Evolutionary conservation across 176 grass and related monocot species (phyloP), one percentile per base, ranked within the genome.

Genomic region (Rhynchospora tenuis): DNA sequence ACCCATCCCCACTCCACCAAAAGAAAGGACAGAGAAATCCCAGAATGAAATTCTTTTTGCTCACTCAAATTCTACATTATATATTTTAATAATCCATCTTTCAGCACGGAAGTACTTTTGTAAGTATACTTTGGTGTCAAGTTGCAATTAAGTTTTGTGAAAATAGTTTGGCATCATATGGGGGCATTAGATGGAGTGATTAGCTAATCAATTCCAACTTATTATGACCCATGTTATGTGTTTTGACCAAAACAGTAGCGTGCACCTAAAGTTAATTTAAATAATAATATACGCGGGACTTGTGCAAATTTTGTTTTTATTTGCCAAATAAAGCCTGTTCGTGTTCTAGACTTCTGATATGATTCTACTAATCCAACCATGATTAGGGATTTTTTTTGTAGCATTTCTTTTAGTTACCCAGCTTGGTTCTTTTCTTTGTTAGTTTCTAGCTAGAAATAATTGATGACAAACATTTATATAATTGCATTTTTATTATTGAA

Each of bases 211-310:
- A 80, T 80, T 62, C 0, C 10, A 61, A 14, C 29, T 3, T 80
- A 62, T 16, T 61, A 62, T 24, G 20, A 63, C 78, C 73, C 56
- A 62, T 62, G 54, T 79, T 57, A 80, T 80, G 55, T 80, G 77
- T 42, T 80, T 79, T 80, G 77, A 80, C 77, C 57, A 44, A 80
- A 81, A 81, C 57, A 81, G 57, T 81, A 63, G 33, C 42, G 78
- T 81, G 78, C 57, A 63, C 17, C 9, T 81, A 22, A 47, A 81
- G 0, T 54, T 54, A 29, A 76, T 54, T 76, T 28, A 76, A 29
- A 63, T 51, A 29, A 63, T 51, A 51, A 74, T 74, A 50, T 46
- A 71, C 42, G 23, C 0, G 67, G 17, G 42, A 71, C 19, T 70
- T 71, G 67, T 71, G 67, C 67, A 45, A 71, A n/a, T 46, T 71